Evolutionary conservation across 1,284 basidiomycete species (phyloP).

Genomic region (Polyporus tsugae): DNA sequence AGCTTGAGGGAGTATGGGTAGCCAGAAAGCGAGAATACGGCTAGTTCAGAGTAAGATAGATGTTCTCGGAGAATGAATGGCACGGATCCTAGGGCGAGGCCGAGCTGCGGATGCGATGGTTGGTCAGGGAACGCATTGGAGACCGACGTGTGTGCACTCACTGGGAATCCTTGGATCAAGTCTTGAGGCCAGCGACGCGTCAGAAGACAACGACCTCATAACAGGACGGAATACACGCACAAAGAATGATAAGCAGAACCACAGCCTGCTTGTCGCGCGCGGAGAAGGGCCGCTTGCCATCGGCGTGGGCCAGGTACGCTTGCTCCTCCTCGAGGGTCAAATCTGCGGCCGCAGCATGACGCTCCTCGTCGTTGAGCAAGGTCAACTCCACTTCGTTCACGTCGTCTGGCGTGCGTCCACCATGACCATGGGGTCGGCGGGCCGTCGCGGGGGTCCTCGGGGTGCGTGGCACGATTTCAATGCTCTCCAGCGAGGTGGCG

Average conservation of each 20-base stretch:
- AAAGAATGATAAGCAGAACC: constrained; percentile 87
- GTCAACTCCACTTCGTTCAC: constrained; percentile 70
- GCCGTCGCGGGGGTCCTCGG: constrained; percentile 54
- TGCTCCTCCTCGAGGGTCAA: constrained; percentile 42
- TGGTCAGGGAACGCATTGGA: not conserved
- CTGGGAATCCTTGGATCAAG: constrained; percentile 95
- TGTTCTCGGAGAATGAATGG: constrained; percentile 96
- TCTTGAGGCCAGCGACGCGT: constrained; percentile 52
- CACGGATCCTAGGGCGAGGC: constrained; percentile 73
- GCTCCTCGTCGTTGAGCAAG: constrained; percentile 67
- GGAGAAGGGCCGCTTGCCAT: constrained; percentile 62
- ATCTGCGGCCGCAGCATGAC: constrained; percentile 53
- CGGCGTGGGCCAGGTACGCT: constrained; percentile 35
- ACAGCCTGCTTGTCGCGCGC: constrained; percentile 87
- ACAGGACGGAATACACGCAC: constrained; percentile 58
- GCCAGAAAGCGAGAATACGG: constrained; percentile 91
- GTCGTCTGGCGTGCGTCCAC: constrained; percentile 38
- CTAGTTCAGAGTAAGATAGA: constrained; percentile 96
- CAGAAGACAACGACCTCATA: constrained; percentile 16
- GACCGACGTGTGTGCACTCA: constrained; percentile 54
- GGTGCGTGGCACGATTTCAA: constrained; percentile 70
- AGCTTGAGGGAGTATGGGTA: constrained; percentile 99
- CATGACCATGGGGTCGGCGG: constrained; percentile 44
- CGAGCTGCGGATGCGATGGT: not conserved
- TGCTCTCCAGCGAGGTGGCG: constrained; percentile 66